Percentiles rank a stretch among this genome's conserved stretches.
Evolutionary conservation across 2,329 filamentous ascomycete genomes (phyloP).

Genomic region (Monilinia aucupariae): DNA sequence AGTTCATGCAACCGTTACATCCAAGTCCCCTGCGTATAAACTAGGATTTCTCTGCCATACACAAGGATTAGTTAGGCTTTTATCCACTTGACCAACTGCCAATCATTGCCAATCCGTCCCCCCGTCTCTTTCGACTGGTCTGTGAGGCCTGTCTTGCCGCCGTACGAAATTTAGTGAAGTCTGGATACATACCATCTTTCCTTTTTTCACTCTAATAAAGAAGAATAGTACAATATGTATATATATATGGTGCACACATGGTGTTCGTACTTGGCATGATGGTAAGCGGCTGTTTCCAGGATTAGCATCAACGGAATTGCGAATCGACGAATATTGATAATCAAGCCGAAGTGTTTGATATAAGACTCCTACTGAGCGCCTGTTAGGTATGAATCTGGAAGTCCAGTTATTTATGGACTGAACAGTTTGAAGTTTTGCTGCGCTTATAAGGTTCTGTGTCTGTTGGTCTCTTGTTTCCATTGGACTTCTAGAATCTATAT

Average conservation of each 20-base stretch:
- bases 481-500: conserved; percentile 11
- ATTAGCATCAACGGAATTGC: conserved; percentile 13
- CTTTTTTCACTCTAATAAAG: neutral
- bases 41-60: neutral
- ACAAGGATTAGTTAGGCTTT: neutral
- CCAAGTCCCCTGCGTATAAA: neutral
- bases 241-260: neutral
- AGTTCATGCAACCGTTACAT: conserved; percentile 16
- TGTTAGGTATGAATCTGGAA: conserved; percentile 8
- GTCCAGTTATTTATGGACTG: conserved; percentile 3
- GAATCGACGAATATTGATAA: conserved; percentile 4
- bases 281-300: conserved; percentile 16
- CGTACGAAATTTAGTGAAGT: conserved; percentile 8
- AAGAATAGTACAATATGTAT: neutral
- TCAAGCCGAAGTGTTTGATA: conserved; percentile 8
- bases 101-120: neutral
- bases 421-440: conserved; percentile 7
- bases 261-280: neutral
- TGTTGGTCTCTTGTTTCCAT: conserved; percentile 8
- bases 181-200: conserved; percentile 1
- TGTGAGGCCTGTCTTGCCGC: conserved; percentile 12
- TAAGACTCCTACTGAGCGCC: conserved; percentile 13
- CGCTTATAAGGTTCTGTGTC: conserved; percentile 9
- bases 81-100: neutral
- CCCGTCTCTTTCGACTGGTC: conserved; percentile 5